Evolutionary conservation across 2,329 filamentous ascomycete genomes (phyloP), one percentile per base, ranked within the genome.

Genomic region (Nectriaceae sp.): DNA sequence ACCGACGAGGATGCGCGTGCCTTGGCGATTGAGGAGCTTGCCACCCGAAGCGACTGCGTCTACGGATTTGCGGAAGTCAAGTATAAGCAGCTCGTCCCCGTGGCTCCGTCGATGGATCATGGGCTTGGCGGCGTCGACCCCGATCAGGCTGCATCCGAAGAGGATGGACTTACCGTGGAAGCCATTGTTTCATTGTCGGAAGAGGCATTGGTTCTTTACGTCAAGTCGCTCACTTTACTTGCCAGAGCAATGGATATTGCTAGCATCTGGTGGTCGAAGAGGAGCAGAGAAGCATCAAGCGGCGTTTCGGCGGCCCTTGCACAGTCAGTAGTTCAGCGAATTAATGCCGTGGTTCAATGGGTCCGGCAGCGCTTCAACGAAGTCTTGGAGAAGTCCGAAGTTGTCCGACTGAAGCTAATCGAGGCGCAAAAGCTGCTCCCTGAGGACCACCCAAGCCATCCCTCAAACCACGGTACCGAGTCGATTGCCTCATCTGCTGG

Each of bases 11-110:
- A 97, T 65, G 77, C 80, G 15, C 83, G 82, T 55, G 84, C 93
- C 3, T 87, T 91, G 62, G 80, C 83, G 38, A 91, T 97, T 48
- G 93, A 99, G 67, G 92, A 97, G 60, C 87, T 90, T 55, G 94
- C 94, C 2, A 94, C 91, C 24, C 82, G 92, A 33, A 97, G 92
- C 65, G 92, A 99, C 67, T 94, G 97, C 39, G 92, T 99, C 3
- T 99, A 92, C 67, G 92, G 93, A 3, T 97, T 99, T 70, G 94
- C 94, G 5, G 93, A 99, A 71, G 93, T 99, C 65, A 99, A 99
- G 70, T 97, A 95, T 71, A 94, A 95, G 70, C 94, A 99, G 69
- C 80, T 99, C n/a, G 83, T 97, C 42, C 94, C 94, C 3, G 75
- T 94, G 38, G 85, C 90, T 1, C 94, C 93, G 1, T 93, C 89